Evolutionary conservation across 345 rosid genomes (phyloP), one percentile per base, ranked within the genome.

Genomic region (Acer yangbiense): DNA sequence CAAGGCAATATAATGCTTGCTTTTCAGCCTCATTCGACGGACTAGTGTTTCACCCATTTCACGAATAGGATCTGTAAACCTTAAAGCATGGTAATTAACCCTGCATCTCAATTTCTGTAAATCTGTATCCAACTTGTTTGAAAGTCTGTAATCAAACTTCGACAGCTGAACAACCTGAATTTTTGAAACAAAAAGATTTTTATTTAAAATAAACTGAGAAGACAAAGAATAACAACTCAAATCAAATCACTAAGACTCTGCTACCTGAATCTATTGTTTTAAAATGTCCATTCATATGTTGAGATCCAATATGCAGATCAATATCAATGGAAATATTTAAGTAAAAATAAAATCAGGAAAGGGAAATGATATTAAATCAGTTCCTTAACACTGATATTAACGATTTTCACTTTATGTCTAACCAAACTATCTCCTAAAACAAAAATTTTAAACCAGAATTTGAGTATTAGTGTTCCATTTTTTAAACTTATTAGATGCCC

Each of bases 81-180:
- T 91, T 58, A 97, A 88, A 67, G 98, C 97, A 68, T 94, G 93
- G 75, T 91, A 94, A 76, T 97, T 97, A 60, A 93, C 99, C 88
- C 98, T 89, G 80, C 99, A 97, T 82, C 99, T 90, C 86, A 97
- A 79, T 82, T 94, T 94, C 82, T 97, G 99, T 80, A 97, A 73
- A 65, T 94, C 94, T 21, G 90, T 83, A 79, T 86, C 88, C 90
- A 97, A 81, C 84, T 82, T 97, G 86, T 97, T 97, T 72, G 98
- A 87, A 2, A 97, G 95, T 78, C 99, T 91, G 78, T 94, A 97
- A 84, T 97, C 99, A 80, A 93, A 97, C 85, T 94, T 97, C 68
- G 82, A 82, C 44, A 97, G 85, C 77, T 94, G 97, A 88, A 97
- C 89, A 43, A 91, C 98, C 93, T 97, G 94, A 75, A 65, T 41